Conservation (phyloP, 2,329 filamentous ascomycete genomes). For the Venturia aucupariae region DNA sequence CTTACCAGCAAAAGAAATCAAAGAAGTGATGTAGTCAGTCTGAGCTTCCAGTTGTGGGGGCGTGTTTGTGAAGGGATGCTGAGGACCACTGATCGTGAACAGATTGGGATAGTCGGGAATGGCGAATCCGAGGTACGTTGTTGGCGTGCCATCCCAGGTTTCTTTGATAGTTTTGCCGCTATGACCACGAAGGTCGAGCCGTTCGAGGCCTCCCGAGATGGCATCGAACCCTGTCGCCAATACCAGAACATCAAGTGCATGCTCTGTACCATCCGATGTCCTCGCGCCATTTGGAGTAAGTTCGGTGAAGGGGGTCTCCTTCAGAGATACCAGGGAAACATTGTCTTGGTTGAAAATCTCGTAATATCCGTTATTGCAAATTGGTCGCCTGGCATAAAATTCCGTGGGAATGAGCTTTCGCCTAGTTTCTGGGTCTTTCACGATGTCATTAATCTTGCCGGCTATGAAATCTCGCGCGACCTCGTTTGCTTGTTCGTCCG, state of each 20-base stretch:
- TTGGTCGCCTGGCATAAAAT: constrained; percentile 19
- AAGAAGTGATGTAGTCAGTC: constrained; percentile 20
- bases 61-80: constrained; percentile 21
- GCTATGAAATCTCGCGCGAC: constrained; percentile 28
- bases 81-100: constrained; percentile 33
- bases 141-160: constrained; percentile 9
- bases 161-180: constrained; percentile 11
- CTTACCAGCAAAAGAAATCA: neutral
- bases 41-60: neutral
- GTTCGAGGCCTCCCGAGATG: constrained; percentile 27
- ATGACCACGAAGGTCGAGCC: constrained; percentile 28
- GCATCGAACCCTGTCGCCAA: constrained; percentile 35
- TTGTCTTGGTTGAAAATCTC: constrained; percentile 22
- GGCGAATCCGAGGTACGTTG: constrained; percentile 9
- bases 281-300: constrained; percentile 23
- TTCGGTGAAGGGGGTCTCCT: constrained; percentile 46
- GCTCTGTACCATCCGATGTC: constrained; percentile 18
- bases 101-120: constrained; percentile 15
- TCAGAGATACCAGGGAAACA: constrained; percentile 17
- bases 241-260: constrained; percentile 24
- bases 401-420: constrained; percentile 27
- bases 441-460: constrained; percentile 21
- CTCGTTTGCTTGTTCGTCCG: constrained; percentile 30
- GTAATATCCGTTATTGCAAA: constrained; percentile 22
- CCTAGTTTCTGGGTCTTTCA: constrained; percentile 26